Conservation (phyloP, 441 rosid species). For the Populus hybrid region DNA sequence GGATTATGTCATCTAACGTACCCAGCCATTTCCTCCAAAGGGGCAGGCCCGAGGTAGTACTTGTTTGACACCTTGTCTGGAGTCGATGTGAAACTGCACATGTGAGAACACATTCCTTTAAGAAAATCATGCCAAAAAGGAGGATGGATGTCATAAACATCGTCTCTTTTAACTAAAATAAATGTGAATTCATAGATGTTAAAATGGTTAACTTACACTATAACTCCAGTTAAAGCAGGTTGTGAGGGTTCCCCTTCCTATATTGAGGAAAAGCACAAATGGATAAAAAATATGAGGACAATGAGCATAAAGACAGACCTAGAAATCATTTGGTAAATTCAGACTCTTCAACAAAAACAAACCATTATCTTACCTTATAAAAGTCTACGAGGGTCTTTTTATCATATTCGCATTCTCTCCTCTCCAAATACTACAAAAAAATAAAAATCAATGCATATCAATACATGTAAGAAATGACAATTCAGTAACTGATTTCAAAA, state of each 20-base stretch:
- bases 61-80: slow-evolving; percentile 79
- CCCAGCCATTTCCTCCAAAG: slow-evolving; percentile 88
- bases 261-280: not conserved
- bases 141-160: not conserved
- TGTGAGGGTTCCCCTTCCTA: slow-evolving; percentile 60
- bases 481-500: too few relatives aligned
- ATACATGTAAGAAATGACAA: too few relatives aligned
- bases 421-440: too few relatives aligned
- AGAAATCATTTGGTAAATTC: not conserved
- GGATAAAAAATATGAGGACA: not conserved
- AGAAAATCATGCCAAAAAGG: slow-evolving; percentile 14
- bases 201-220: slow-evolving; percentile 58
- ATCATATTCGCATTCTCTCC: too few relatives aligned
- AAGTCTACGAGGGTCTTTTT: too few relatives aligned
- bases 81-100: slow-evolving; percentile 85
- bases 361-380: slow-evolving; percentile 31
- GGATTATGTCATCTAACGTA: slow-evolving; percentile 16
- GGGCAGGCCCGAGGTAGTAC: slow-evolving; percentile 79
- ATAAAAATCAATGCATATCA: too few relatives aligned
- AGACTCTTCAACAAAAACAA: not conserved
- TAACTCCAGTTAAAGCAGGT: slow-evolving; percentile 71
- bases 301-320: not conserved
- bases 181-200: not conserved
- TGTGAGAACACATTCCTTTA: slow-evolving; percentile 6
- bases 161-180: not conserved